Evolutionary conservation across 768 basidiomycete genomes (phyloP).

Genomic region (Rickenella mellea): DNA sequence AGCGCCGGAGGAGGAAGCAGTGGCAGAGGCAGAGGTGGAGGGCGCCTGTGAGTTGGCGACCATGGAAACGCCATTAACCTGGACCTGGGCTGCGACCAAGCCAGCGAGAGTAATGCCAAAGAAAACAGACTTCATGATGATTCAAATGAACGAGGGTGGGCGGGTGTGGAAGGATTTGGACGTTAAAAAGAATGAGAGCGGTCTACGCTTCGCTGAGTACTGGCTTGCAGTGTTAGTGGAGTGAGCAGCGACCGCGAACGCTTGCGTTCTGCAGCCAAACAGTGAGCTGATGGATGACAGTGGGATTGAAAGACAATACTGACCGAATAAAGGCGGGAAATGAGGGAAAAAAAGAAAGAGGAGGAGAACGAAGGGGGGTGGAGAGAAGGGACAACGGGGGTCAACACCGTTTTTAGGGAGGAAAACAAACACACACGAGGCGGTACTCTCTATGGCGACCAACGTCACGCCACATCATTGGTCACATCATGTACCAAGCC

Average conservation of each 20-base stretch:
- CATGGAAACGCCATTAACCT: constrained; percentile 32
- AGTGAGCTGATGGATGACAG: background rate
- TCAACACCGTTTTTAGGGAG: background rate
- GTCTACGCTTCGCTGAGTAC: constrained; percentile 56
- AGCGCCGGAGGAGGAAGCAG: constrained; percentile 13
- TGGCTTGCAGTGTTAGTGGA: constrained; percentile 42
- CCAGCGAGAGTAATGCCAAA: constrained; percentile 49
- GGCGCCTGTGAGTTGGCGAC: constrained; percentile 21
- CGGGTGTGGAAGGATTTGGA: constrained; percentile 22
- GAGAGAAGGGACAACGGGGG: background rate
- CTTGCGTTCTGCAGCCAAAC: constrained; percentile 31
- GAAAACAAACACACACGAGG: background rate
- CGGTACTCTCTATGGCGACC: background rate
- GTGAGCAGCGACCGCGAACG: constrained; percentile 28
- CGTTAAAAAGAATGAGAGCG: constrained; percentile 39
- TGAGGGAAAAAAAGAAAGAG: constrained; percentile 27
- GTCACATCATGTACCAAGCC: constrained; percentile 9
- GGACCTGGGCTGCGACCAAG: constrained; percentile 45
- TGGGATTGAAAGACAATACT: constrained; percentile 24
- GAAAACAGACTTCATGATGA: constrained; percentile 56
- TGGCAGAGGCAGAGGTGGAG: constrained; percentile 21
- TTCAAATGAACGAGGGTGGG: constrained; percentile 29
- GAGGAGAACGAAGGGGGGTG: constrained; percentile 18
- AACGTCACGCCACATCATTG: background rate
- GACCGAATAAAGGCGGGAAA: constrained; percentile 27